These are phyloP conservation scores for Diatrype stigma DNA, from an alignment of 2,329 filamentous ascomycete species.

Conservation along the genomic window DNA sequence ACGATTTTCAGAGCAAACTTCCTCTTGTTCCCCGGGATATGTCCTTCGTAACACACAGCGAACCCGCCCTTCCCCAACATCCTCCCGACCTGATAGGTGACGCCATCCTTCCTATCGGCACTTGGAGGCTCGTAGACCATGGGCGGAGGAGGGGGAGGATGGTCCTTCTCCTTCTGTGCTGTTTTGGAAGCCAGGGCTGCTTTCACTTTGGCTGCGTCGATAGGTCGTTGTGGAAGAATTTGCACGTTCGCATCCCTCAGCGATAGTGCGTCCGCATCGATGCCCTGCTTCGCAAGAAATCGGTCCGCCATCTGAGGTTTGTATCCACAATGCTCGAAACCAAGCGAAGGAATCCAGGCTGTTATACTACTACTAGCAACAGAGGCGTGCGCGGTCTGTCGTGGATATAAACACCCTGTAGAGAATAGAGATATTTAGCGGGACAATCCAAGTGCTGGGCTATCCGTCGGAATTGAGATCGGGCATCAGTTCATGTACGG, in stretches of 20 bases:
- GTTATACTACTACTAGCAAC: slow-evolving; percentile 3
- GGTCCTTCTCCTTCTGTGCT: slow-evolving; percentile 56
- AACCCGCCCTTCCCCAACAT: slow-evolving; percentile 78
- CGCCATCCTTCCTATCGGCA: slow-evolving; percentile 63
- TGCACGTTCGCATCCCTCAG: slow-evolving; percentile 62
- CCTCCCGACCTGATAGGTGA: slow-evolving; percentile 69
- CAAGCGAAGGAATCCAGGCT: slow-evolving; percentile 6
- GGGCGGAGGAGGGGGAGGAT: slow-evolving; percentile 59
- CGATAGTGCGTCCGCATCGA: slow-evolving; percentile 60
- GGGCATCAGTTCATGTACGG: neutral
- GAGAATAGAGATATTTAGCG: neutral
- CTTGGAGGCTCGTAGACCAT: slow-evolving; percentile 61
- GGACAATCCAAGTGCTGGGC: neutral
- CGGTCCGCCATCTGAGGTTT: slow-evolving; percentile 41
- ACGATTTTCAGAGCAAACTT: slow-evolving; percentile 78
- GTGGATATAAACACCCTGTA: neutral
- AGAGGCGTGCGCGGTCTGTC: slow-evolving; percentile 3
- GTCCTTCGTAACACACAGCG: slow-evolving; percentile 74
- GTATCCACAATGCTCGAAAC: slow-evolving; percentile 3
- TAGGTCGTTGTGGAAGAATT: slow-evolving; percentile 33
- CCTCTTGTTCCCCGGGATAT: slow-evolving; percentile 61
- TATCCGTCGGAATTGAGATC: neutral
- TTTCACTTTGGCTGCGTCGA: slow-evolving; percentile 44
- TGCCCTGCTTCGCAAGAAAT: slow-evolving; percentile 42
- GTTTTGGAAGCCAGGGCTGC: slow-evolving; percentile 35